Base-by-base conservation (phyloP, 345 rosid species). In the Schrenkiella parvula region DNA sequence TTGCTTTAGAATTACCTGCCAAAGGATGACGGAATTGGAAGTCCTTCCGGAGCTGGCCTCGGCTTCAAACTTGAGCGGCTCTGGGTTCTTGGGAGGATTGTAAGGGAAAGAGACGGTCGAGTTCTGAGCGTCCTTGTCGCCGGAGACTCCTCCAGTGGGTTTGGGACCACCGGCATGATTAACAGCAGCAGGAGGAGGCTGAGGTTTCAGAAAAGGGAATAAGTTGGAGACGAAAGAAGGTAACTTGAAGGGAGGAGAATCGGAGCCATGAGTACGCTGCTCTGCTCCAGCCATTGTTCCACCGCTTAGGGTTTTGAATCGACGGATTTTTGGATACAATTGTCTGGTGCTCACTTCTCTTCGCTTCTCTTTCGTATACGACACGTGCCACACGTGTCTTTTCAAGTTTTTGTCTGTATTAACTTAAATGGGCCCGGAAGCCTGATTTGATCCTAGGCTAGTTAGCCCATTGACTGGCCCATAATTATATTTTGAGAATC, bases 11-110 rank as follows among this genome's bases (percentile, higher is more conserved):
- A n/a, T n/a, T 50, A 85, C 88, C 88, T 85, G 86, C 88, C 88
- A 82, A 62, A 85, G 73, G 58, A 85, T 79, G 54, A 85, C 32
- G 57, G 83, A 80, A 37, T 82, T 85, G 22, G 88, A 81, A 77
- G 88, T 82, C 76, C 76, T 81, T 14, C 83, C 78, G 29, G 79
- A 35, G 76, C 64, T 66, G 41, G 48, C 60, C 51, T 82, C 88
- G 2, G 80, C 83, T 61, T 85, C 81, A 21, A 73, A 1, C 43
- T 77, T 79, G 21, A 85, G 31, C 0, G 83, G 81, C 26, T 78
- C 77, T 8, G 71, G 29, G 37, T 18, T 6, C 22, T 67, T 80
- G 69, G 67, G 78, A 0, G 78, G 73, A 22, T 31, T 57, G 61
- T 51, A 69, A 12, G 66, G 82, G 25, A 74, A 77, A 74, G 66